Base-by-base conservation (phyloP, 192 early-diverging fungal genomes). In the Lunasporangiospora selenospora region DNA sequence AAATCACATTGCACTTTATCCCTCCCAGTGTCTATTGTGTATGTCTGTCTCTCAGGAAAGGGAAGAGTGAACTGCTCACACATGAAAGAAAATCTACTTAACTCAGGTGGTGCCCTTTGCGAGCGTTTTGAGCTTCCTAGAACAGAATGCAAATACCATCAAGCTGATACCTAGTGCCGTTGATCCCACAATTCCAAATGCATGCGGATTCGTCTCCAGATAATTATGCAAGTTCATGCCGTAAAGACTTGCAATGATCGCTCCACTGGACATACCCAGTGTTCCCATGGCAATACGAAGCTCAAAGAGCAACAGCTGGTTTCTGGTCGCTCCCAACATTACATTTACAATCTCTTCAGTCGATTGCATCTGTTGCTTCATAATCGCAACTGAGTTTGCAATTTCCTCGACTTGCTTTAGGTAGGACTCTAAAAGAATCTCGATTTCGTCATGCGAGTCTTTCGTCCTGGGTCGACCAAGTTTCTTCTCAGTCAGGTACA, bases 341-440 rank as follows among this genome's bases (percentile, higher is more conserved):
- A 97, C 89, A 61, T 90, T 90, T 27, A 89, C 88, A 57, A 97
- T 88, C 41, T 91, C 89, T 57, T 95, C 91, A 1, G 93, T 93
- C 6, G 89, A 87, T 46, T 86, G 79, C 80, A 92, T 84, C 52
- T 92, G 81, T 24, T 85, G 81, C 23, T 83, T 81, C 19, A 91
- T 75, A 4, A 85, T 85, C 18, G 89, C 78, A 21, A 90, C 82
- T 51, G 87, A 86, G 65, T 89, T 85, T 36, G 88, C 88, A 26
- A 93, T 87, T 66, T 94, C 95, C 62, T 95, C 93, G 2, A 90
- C 84, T 52, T 94, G 83, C 66, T 91, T 95, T 38, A 92, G 58
- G 54, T 97, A 97, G 18, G 94, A 88, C 69, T 97, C 95, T 45
- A 97, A 76, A 70, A 97, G 77, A 41, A 97, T 82, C 69, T 97